Percentiles rank a stretch among this genome's conserved stretches.
phyloP scores from a whole-genome alignment of 2,329 filamentous ascomycete genomes.

The Seiridium cupressi region DNA sequence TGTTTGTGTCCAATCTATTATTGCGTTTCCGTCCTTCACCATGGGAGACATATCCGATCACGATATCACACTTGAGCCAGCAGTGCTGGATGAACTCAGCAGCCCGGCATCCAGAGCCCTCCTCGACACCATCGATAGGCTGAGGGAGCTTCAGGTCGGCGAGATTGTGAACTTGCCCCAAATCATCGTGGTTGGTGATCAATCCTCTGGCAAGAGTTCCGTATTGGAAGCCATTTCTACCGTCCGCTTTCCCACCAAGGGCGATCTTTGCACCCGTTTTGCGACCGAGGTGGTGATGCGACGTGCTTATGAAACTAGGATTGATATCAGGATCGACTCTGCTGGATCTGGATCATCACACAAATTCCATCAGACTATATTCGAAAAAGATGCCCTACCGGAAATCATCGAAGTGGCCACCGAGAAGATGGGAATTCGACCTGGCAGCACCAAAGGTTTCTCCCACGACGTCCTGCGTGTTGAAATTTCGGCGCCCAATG shows the following conservation, averaged over 20 bases:
- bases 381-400: constrained; percentile 38
- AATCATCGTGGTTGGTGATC: constrained; percentile 59
- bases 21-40: not conserved
- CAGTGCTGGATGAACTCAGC: not conserved
- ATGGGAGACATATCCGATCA: not conserved
- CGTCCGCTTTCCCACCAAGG: constrained; percentile 57
- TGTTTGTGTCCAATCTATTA: not conserved
- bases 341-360: constrained; percentile 15
- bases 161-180: constrained; percentile 46
- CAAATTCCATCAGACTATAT: constrained; percentile 29
- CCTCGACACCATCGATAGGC: not conserved
- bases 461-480: constrained; percentile 45
- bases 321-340: constrained; percentile 40
- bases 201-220: constrained; percentile 62
- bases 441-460: constrained; percentile 29
- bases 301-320: constrained; percentile 28
- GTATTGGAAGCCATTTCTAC: constrained; percentile 63
- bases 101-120: not conserved
- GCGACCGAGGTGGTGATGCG: constrained; percentile 59
- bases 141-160: constrained; percentile 2
- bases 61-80: not conserved
- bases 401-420: constrained; percentile 52
- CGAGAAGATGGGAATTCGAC: constrained; percentile 43
- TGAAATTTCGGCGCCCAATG: constrained; percentile 41
- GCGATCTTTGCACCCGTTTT: constrained; percentile 57